Conservation (phyloP, 2,329 filamentous ascomycete species). For the Colletotrichum tanaceti region DNA sequence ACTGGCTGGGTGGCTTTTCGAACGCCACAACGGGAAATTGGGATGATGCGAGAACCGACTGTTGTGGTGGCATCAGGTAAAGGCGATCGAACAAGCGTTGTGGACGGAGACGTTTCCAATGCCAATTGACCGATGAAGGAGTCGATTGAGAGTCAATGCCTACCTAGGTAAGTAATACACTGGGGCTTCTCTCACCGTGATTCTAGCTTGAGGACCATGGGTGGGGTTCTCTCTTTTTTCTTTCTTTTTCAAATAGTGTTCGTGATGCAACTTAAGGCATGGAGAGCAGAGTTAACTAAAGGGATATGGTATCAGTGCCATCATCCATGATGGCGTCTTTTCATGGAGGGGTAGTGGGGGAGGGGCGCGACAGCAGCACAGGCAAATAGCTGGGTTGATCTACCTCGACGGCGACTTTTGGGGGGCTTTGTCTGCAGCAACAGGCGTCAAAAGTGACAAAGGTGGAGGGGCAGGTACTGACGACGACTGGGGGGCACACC, state of each 20-base stretch:
- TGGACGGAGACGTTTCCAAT: conserved; percentile 3
- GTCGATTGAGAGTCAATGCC: conserved; percentile 17
- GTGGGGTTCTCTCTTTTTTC: not conserved
- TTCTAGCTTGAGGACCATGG: too few relatives aligned
- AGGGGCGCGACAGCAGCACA: conserved; percentile 12
- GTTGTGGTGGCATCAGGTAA: conserved; percentile 11
- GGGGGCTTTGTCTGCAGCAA: conserved; percentile 1
- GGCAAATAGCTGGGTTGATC: not conserved
- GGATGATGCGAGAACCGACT: conserved; percentile 19
- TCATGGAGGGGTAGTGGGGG: conserved; percentile 21
- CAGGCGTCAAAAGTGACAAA: not conserved
- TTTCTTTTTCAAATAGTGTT: not conserved
- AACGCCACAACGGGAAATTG: conserved; percentile 13
- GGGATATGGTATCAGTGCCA: not conserved
- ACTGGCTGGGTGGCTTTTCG: not conserved
- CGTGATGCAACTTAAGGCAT: too few relatives aligned
- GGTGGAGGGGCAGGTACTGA: not conserved
- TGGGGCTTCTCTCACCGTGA: not conserved
- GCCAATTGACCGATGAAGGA: conserved; percentile 2
- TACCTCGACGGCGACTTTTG: conserved; percentile 1
- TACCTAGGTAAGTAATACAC: not conserved
- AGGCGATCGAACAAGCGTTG: not conserved
- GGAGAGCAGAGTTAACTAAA: not conserved
- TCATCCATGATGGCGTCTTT: not conserved
- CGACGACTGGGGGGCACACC: not conserved